phyloP scores from a whole-genome alignment of 2,329 filamentous ascomycete species.

The Rutstroemia sp. region DNA sequence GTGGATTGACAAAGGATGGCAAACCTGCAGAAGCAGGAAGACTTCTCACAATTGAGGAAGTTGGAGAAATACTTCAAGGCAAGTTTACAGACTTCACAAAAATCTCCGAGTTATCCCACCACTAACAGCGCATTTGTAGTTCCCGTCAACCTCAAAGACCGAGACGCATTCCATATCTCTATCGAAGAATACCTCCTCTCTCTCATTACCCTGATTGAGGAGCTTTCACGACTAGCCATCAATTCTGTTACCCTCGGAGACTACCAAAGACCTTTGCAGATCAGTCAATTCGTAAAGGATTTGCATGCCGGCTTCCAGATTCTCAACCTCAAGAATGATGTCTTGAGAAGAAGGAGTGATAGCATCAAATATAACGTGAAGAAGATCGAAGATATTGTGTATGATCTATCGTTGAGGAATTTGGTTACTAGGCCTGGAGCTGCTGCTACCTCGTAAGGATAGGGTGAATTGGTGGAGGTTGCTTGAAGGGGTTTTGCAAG shows the following conservation, averaged over 20 bases:
- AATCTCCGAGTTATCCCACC: too few relatives aligned
- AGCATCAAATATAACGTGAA: slow-evolving; percentile 97
- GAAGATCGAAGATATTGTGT: slow-evolving; percentile 96
- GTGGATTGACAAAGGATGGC: slow-evolving; percentile 54
- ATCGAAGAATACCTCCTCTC: slow-evolving; percentile 95
- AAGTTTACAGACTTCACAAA: slow-evolving; percentile 2
- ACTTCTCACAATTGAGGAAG: slow-evolving; percentile 82
- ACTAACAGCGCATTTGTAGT: slow-evolving; percentile 43
- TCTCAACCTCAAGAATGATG: slow-evolving; percentile 95
- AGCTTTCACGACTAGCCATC: slow-evolving; percentile 82
- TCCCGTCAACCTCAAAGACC: slow-evolving; percentile 83
- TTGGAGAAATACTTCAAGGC: slow-evolving; percentile 69
- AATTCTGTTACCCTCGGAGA: slow-evolving; percentile 93
- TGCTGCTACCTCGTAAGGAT: not conserved
- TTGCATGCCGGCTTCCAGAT: slow-evolving; percentile 94
- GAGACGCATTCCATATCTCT: slow-evolving; percentile 87
- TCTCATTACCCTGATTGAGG: slow-evolving; percentile 79
- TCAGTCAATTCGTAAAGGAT: slow-evolving; percentile 90
- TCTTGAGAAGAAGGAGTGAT: slow-evolving; percentile 78
- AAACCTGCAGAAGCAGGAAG: slow-evolving; percentile 48
- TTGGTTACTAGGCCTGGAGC: slow-evolving; percentile 47
- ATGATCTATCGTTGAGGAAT: slow-evolving; percentile 84
- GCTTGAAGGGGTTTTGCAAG: not conserved
- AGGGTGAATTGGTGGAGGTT: not conserved
- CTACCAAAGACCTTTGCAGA: slow-evolving; percentile 75